Conservation (phyloP, 768 basidiomycete species). For the Psilocybe subaeruginosa region DNA sequence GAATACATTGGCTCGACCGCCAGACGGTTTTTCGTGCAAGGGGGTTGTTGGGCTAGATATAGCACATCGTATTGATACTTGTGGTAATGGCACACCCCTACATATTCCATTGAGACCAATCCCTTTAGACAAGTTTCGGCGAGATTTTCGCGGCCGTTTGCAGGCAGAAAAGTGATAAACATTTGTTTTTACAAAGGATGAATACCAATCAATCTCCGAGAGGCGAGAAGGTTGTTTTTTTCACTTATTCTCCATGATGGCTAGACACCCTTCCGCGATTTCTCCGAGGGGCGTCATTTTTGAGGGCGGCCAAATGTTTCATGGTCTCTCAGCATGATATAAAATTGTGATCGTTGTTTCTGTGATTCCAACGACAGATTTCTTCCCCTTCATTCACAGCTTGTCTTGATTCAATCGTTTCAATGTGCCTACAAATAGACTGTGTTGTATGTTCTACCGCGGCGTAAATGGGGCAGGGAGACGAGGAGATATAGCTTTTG, state of each 20-base stretch:
- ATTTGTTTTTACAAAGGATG: slow-evolving; percentile 4
- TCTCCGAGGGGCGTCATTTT: slow-evolving; percentile 17
- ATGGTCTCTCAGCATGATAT: slow-evolving; percentile 4
- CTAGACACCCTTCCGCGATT: slow-evolving; percentile 20
- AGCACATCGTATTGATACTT: slow-evolving; percentile 1
- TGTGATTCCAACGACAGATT: background rate
- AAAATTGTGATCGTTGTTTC: slow-evolving; percentile 7
- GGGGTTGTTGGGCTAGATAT: slow-evolving; percentile 8
- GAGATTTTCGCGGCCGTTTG: slow-evolving; percentile 23
- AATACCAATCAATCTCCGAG: slow-evolving; percentile 19
- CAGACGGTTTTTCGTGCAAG: background rate
- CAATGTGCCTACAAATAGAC: slow-evolving; percentile 5
- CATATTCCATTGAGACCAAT: slow-evolving; percentile 6
- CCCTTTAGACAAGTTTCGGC: slow-evolving; percentile 15
- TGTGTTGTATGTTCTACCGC: slow-evolving; percentile 2
- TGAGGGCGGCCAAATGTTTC: background rate
- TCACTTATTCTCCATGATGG: slow-evolving; percentile 20
- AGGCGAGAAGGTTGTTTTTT: slow-evolving; percentile 23
- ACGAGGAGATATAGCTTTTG: background rate
- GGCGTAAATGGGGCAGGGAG: background rate
- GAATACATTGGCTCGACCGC: background rate
- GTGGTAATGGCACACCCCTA: background rate
- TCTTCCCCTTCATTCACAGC: background rate
- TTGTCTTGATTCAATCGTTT: background rate
- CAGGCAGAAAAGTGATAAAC: background rate